Evolutionary conservation across 1,284 basidiomycete genomes (phyloP), one percentile per base, ranked within the genome.

Genomic region (Xerocomus nothofagi): DNA sequence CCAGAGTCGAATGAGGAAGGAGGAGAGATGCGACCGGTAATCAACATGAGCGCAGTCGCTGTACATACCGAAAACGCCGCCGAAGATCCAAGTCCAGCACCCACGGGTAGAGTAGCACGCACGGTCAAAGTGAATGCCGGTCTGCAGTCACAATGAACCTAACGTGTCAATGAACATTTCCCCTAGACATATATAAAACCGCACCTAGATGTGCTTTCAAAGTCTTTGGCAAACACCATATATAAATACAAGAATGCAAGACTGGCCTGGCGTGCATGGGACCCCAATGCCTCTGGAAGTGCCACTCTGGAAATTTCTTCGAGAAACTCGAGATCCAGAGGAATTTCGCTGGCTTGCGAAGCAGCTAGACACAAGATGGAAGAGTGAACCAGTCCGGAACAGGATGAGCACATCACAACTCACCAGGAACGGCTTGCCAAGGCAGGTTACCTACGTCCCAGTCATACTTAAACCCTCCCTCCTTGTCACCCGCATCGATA

Each of bases 81-180:
- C 20, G 93, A 98, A 14, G 96, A 98, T 26, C 97, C 97, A 39
- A 99, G 85, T 34, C 97, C 97, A 8, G 97, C 97, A n/a, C 93
- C 91, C 55, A 99, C 89, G n/a, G 97, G 97, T 10, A 99, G 80
- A n/a, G 93, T 91, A 33, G 94, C 89, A 41, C 96, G 92, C 34
- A 88, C 80, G 27, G 86, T 81, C 65, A 96, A 89, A 50, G 88
- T 85, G 68, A 93, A 82, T 0, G 84, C 79, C 7, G 84, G 84
- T 49, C 88, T 89, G 37, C 8, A 8, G 27, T 30, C 29, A 49
- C 9, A 32, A 48, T 30, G 10, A 44, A 48, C 23, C 41, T 7
- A 26, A 38, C 23, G 9, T 3, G 23, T 32, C 27, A 46, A 27
- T 36, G 15, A 5, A 39, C 32, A 17, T n/a, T 30, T 36, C 36